A percentile compares a stretch with the other conserved stretches of the same genome.
Conservation (phyloP, 1,284 basidiomycete species). For the Cutaneotrichosporon sp. region DNA sequence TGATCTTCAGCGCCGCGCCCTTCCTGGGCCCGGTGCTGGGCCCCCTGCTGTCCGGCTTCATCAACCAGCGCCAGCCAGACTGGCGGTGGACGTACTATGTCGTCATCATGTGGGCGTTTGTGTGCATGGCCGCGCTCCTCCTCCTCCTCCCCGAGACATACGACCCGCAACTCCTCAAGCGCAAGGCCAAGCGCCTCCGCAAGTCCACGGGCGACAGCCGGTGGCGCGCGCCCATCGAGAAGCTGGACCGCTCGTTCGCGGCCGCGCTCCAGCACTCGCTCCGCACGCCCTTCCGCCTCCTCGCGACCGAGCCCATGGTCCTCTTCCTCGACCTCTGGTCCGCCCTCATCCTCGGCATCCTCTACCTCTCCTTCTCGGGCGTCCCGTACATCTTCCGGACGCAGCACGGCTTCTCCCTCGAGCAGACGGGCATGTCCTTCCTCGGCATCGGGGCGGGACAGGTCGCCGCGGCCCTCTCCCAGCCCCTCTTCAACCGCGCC, state of each 20-base stretch:
- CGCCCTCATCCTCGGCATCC: constrained; percentile 68
- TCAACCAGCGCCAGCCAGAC: constrained; percentile 58
- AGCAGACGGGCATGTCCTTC: constrained; percentile 68
- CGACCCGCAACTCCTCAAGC: constrained; percentile 63
- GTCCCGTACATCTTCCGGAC: constrained; percentile 70
- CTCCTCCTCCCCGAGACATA: constrained; percentile 75
- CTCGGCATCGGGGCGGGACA: constrained; percentile 72
- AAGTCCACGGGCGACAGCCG: constrained; percentile 57
- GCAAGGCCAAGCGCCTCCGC: constrained; percentile 61
- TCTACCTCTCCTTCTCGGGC: constrained; percentile 67
- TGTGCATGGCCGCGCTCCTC: constrained; percentile 48
- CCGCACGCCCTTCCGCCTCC: constrained; percentile 71
- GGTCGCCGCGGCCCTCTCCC: constrained; percentile 59
- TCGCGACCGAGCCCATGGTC: constrained; percentile 72
- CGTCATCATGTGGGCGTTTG: constrained; percentile 60
- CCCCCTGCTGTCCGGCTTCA: constrained; percentile 56
- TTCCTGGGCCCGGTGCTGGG: constrained; percentile 75
- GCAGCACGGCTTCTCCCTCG: constrained; percentile 63
- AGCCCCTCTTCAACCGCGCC: constrained; percentile 66
- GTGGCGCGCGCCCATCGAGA: constrained; percentile 64
- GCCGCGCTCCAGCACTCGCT: constrained; percentile 61
- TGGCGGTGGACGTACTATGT: constrained; percentile 81
- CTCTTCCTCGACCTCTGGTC: constrained; percentile 66
- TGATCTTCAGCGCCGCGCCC: constrained; percentile 67
- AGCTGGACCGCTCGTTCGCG: constrained; percentile 55